A percentile compares a stretch with the other conserved stretches of the same genome.
These are phyloP conservation scores for Kwoniella pini DNA, from an alignment of 768 basidiomycete genomes.

Conservation along the genomic window DNA sequence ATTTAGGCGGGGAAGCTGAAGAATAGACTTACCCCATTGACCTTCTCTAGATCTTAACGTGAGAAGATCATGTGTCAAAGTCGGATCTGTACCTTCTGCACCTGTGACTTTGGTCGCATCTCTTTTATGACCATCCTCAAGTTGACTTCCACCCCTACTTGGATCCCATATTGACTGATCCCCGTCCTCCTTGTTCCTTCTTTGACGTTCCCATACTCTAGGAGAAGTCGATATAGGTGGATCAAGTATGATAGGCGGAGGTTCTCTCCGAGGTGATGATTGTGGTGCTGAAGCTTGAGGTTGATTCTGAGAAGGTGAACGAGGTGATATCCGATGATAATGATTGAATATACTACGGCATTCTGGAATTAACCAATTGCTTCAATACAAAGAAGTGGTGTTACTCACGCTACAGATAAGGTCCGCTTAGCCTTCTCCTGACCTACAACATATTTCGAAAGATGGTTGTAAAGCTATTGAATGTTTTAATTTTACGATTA, in stretches of 20 bases:
- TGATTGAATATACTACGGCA: constrained; percentile 82
- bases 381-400: not conserved
- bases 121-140: constrained; percentile 27
- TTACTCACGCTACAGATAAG: constrained; percentile 84
- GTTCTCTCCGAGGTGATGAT: constrained; percentile 9
- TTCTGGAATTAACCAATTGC: not conserved
- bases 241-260: constrained; percentile 19
- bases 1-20: too few species aligned
- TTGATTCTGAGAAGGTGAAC: constrained; percentile 33
- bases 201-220: constrained; percentile 3
- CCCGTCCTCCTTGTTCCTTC: not conserved
- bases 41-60: constrained; percentile 34
- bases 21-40: constrained; percentile 36
- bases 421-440: constrained; percentile 92
- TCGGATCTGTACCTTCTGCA: constrained; percentile 40
- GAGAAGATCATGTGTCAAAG: constrained; percentile 41
- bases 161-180: constrained; percentile 24
- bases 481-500: too few species aligned
- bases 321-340: constrained; percentile 72
- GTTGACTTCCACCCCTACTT: constrained; percentile 24
- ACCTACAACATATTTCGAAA: constrained; percentile 86
- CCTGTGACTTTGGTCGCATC: constrained; percentile 32
- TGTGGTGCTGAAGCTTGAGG: constrained; percentile 9
- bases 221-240: constrained; percentile 15
- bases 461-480: constrained; percentile 81